Conservation (phyloP, 345 rosid species). For the Eucalyptus urophylla region DNA sequence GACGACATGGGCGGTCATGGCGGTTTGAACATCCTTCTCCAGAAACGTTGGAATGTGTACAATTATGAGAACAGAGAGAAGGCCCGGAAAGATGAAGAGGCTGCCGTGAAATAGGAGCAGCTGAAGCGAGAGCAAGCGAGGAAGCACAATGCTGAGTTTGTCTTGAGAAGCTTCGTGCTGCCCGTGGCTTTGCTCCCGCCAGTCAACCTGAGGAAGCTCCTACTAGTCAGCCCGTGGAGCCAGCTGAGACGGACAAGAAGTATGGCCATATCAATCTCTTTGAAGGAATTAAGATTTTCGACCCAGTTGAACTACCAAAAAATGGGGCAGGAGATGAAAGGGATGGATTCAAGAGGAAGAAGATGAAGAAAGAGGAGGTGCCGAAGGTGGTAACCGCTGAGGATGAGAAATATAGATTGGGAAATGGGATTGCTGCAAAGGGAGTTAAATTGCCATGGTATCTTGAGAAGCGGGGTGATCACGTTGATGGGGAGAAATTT, state of each 20-base stretch:
- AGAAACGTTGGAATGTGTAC: conserved; percentile 88
- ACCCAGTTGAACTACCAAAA: conserved; percentile 33
- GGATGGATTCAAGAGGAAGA: conserved; percentile 43
- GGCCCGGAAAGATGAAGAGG: conserved; percentile 73
- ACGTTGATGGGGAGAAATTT: conserved; percentile 6
- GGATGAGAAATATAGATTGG: conserved; percentile 87
- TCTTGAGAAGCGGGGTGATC: conserved; percentile 38
- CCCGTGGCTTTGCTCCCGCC: conserved; percentile 70
- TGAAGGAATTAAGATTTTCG: conserved; percentile 83
- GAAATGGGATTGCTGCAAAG: conserved; percentile 84
- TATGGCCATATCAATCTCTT: conserved; percentile 78
- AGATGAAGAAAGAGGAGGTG: conserved; percentile 71
- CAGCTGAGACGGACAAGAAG: conserved; percentile 23
- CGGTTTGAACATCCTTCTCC: conserved; percentile 80
- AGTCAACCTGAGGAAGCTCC: conserved; percentile 3
- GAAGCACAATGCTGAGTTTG: conserved; percentile 67
- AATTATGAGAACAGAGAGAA: conserved; percentile 76
- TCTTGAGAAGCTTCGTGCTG: conserved; percentile 58
- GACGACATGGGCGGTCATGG: conserved; percentile 82
- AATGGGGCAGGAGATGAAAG: conserved; percentile 16
- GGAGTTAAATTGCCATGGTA: conserved; percentile 93
- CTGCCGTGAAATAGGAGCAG: conserved; percentile 76
- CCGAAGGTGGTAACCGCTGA: conserved; percentile 40
- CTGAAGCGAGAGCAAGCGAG: conserved; percentile 63
- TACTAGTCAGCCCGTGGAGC: conserved; percentile 1